Evolutionary conservation across 1,284 basidiomycete genomes (phyloP).

Genomic region (Apiotrichum akiyoshidainum): DNA sequence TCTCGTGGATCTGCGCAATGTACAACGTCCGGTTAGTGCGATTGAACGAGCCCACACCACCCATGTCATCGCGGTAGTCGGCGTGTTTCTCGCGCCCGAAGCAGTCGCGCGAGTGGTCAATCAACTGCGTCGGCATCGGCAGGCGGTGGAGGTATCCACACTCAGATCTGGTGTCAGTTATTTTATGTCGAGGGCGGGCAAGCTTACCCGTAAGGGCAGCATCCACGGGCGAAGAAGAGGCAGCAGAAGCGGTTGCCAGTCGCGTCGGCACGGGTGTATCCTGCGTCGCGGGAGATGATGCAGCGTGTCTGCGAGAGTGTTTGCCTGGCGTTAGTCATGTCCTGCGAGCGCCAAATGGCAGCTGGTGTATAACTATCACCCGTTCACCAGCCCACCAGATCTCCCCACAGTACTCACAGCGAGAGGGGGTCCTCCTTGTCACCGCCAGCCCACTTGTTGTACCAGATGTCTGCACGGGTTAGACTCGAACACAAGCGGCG

Average conservation of each 20-base stretch:
- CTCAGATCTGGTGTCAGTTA: constrained; percentile 60
- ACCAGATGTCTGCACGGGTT: constrained; percentile 80
- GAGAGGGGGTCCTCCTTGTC: constrained; percentile 91
- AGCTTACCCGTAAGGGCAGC: constrained; percentile 82
- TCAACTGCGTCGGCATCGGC: constrained; percentile 68
- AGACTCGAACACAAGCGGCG: not conserved
- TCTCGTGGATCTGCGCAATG: constrained; percentile 89
- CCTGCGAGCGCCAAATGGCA: not conserved
- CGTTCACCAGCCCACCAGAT: not conserved
- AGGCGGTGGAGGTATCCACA: constrained; percentile 91
- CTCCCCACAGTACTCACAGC: constrained; percentile 58
- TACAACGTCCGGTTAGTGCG: constrained; percentile 92
- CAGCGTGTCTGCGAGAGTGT: constrained; percentile 70
- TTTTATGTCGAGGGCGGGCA: not conserved
- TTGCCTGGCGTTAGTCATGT: constrained; percentile 62
- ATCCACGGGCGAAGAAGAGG: constrained; percentile 92
- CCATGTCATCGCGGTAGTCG: constrained; percentile 99
- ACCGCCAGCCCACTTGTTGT: constrained; percentile 97
- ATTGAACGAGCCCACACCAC: constrained; percentile 93
- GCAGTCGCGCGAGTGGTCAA: constrained; percentile 91
- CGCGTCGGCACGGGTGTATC: constrained; percentile 88
- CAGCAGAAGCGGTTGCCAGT: constrained; percentile 89
- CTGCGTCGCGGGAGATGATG: constrained; percentile 80
- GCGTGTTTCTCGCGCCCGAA: constrained; percentile 97
- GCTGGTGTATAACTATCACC: not conserved